Percentiles rank a stretch among this genome's conserved stretches.
These are phyloP conservation scores for Ogataea minuta DNA, from an alignment of 805 yeast genomes.

Conservation along the genomic window DNA sequence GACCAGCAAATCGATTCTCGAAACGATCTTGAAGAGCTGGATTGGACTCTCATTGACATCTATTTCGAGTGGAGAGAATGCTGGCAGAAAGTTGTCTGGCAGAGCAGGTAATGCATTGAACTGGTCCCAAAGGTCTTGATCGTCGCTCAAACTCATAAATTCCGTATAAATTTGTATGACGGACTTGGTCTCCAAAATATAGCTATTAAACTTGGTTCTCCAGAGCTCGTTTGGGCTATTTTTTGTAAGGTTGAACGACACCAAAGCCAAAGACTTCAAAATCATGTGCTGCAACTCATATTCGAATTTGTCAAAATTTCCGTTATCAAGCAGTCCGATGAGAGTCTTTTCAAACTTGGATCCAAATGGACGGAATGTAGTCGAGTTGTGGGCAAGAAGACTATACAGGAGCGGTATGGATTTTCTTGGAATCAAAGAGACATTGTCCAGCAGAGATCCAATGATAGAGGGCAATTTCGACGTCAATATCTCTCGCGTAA, in stretches of 20 bases:
- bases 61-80: constrained; percentile 50
- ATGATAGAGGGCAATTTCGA: constrained; percentile 71
- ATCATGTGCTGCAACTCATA: constrained; percentile 39
- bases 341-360: constrained; percentile 54
- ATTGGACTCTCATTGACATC: constrained; percentile 55
- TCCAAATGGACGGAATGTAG: constrained; percentile 79
- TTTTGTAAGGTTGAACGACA: constrained; percentile 56
- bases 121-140: constrained; percentile 44
- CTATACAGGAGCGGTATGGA: constrained; percentile 41
- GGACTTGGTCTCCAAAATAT: constrained; percentile 54
- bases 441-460: constrained; percentile 47
- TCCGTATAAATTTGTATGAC: constrained; percentile 56
- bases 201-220: constrained; percentile 44
- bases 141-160: constrained; percentile 56
- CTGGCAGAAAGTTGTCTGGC: constrained; percentile 25
- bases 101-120: constrained; percentile 42
- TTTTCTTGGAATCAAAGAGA: constrained; percentile 37
- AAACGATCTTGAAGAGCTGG: constrained; percentile 49
- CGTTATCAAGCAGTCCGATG: constrained; percentile 34
- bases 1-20: constrained; percentile 47
- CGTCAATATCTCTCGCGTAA: constrained; percentile 79
- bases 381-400: constrained; percentile 57
- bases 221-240: constrained; percentile 45
- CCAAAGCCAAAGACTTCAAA: constrained; percentile 49
- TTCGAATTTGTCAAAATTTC: constrained; percentile 40